Conservation (phyloP, 805 yeast genomes). For the Kodamaea kaohsiungensis region DNA sequence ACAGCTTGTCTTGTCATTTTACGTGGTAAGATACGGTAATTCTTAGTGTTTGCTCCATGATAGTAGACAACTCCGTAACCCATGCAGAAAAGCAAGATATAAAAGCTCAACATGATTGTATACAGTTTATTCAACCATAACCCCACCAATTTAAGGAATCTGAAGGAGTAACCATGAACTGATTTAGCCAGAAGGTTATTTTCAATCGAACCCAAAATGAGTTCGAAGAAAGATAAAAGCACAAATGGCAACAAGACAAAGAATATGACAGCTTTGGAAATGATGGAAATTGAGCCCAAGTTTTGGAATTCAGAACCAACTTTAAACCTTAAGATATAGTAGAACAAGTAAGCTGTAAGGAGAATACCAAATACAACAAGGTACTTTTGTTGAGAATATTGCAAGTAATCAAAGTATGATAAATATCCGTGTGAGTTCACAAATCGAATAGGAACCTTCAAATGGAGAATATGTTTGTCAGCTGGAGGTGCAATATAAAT, state of each 20-base stretch:
- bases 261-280: conserved; percentile 29
- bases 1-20: conserved; percentile 10
- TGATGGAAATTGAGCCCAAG: conserved; percentile 28
- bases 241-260: conserved; percentile 25
- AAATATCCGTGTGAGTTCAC: conserved; percentile 29
- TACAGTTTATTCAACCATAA: conserved; percentile 12
- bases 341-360: conserved; percentile 22
- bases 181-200: conserved; percentile 12
- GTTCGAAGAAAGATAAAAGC: neutral
- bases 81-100: conserved; percentile 31
- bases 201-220: conserved; percentile 6
- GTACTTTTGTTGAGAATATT: conserved; percentile 18
- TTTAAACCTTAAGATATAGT: conserved; percentile 25
- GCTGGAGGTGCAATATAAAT: conserved; percentile 28
- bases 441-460: conserved; percentile 19
- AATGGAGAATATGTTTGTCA: conserved; percentile 9
- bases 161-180: conserved; percentile 7
- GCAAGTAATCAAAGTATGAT: conserved; percentile 17
- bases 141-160: neutral
- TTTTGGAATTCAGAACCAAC: conserved; percentile 28
- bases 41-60: conserved; percentile 21
- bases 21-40: conserved; percentile 25
- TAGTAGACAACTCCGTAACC: conserved; percentile 37
- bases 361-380: conserved; percentile 17
- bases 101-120: conserved; percentile 10